phyloP scores from a whole-genome alignment of 805 yeast genomes.

The Ogataea dorogensis region DNA sequence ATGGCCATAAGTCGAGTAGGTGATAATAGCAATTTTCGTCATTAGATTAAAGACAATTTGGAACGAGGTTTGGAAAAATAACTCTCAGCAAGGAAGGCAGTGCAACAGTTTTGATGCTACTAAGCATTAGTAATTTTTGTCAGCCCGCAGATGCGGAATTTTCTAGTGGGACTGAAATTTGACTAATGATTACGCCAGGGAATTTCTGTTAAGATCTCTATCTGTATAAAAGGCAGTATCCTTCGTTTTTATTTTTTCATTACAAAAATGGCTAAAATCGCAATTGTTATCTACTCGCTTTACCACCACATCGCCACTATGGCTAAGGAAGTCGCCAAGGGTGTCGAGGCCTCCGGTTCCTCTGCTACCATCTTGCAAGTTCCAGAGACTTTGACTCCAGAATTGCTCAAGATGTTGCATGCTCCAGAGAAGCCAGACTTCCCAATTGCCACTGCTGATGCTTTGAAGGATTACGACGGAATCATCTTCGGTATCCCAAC shows the following conservation, averaged over 20 bases:
- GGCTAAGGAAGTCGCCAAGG: constrained; percentile 68
- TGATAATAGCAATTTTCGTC: constrained; percentile 38
- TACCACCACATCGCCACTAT: constrained; percentile 74
- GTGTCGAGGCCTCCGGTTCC: constrained; percentile 69
- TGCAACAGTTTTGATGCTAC: not conserved
- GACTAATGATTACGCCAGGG: constrained; percentile 9
- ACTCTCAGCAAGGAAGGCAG: not conserved
- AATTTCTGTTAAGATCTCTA: no score
- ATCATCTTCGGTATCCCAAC: constrained; percentile 86
- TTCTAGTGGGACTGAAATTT: constrained; percentile 4
- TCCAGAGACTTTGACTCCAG: constrained; percentile 69
- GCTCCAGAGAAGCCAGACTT: constrained; percentile 65
- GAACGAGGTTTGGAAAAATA: not conserved
- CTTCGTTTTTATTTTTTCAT: not conserved
- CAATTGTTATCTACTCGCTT: constrained; percentile 62
- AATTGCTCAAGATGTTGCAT: constrained; percentile 51
- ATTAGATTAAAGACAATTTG: constrained; percentile 2
- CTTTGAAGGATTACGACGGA: constrained; percentile 68
- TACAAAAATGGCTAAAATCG: constrained; percentile 25
- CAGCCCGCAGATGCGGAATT: constrained; percentile 3
- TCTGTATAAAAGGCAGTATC: no score
- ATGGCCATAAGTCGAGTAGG: constrained; percentile 81
- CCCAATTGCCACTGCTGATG: constrained; percentile 64
- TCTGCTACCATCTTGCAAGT: constrained; percentile 70
- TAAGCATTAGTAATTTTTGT: constrained; percentile 6